Percentiles rank a stretch among this genome's conserved stretches.
phyloP scores from a whole-genome alignment of 1,284 basidiomycete genomes.

The Microbotryum violaceum region DNA sequence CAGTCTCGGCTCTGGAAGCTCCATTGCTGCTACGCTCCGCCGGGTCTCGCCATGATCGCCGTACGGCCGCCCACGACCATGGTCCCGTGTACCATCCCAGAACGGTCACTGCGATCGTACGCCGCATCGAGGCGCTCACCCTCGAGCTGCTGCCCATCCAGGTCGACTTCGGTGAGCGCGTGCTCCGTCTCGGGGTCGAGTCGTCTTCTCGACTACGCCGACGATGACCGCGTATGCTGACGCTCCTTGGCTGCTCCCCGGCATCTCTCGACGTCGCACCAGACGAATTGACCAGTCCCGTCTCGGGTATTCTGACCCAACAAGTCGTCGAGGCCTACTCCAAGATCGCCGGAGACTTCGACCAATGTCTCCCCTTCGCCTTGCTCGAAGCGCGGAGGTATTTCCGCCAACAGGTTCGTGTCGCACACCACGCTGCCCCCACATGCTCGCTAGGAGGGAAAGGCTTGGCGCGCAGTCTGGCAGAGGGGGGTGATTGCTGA shows the following conservation, averaged over 20 bases:
- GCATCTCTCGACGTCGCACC: neutral
- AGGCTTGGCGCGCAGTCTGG: neutral
- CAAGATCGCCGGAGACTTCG: constrained; percentile 52
- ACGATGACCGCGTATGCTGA: constrained; percentile 56
- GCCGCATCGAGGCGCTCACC: constrained; percentile 68
- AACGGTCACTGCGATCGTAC: constrained; percentile 49
- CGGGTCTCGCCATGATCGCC: neutral
- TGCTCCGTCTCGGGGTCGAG: neutral
- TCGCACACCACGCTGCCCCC: neutral
- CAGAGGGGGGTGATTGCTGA: neutral
- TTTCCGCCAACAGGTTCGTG: constrained; percentile 21
- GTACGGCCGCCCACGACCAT: neutral
- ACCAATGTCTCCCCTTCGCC: constrained; percentile 55
- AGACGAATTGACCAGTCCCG: constrained; percentile 20
- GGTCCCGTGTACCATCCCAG: constrained; percentile 11
- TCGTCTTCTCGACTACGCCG: no score
- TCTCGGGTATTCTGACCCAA: constrained; percentile 42
- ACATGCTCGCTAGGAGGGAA: neutral
- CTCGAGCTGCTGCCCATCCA: constrained; percentile 71
- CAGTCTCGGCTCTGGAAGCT: neutral
- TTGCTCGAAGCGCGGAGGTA: constrained; percentile 31
- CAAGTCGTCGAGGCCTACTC: constrained; percentile 41
- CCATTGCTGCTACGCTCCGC: neutral
- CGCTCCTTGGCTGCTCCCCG: constrained; percentile 53
- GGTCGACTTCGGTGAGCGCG: constrained; percentile 50